Conservation (phyloP, 192 early-diverging fungal genomes). For the Coemansia sp. region DNA sequence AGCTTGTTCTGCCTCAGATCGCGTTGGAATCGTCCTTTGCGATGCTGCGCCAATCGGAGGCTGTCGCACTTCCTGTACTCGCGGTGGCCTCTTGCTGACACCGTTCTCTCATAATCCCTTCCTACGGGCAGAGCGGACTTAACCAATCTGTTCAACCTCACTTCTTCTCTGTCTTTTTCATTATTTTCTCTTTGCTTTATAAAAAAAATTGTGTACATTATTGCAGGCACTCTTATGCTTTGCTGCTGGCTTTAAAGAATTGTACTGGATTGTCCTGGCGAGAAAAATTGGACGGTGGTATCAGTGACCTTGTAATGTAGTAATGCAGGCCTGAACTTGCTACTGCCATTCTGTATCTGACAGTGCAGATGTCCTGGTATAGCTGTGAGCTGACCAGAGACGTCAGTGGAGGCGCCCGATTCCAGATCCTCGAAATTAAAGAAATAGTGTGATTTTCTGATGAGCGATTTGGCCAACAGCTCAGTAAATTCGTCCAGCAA, state of each 20-base stretch:
- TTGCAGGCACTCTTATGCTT: too few species aligned
- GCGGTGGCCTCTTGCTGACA: too few species aligned
- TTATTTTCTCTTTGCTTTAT: too few species aligned
- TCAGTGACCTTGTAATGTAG: constrained; percentile 40
- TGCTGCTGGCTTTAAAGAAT: constrained; percentile 16
- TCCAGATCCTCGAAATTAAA: constrained; percentile 30
- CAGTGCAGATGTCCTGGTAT: constrained; percentile 37
- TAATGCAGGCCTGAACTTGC: constrained; percentile 28
- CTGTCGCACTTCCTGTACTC: too few species aligned
- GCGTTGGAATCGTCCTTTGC: constrained; percentile 42
- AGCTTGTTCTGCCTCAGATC: constrained; percentile 28
- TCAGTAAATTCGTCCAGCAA: constrained; percentile 33
- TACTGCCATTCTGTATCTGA: constrained; percentile 12
- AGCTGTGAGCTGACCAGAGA: constrained; percentile 44
- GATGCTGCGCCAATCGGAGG: constrained; percentile 1
- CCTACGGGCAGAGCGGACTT: too few species aligned
- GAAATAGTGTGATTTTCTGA: constrained; percentile 28
- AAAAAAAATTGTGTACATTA: too few species aligned
- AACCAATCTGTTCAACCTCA: too few species aligned
- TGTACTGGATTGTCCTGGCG: constrained; percentile 45
- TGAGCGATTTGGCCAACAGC: constrained; percentile 13
- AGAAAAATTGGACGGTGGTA: constrained; percentile 43
- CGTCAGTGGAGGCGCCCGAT: constrained; percentile 35
- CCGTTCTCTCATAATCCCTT: too few species aligned
- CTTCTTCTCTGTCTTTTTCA: too few species aligned